A percentile compares a stretch with the other conserved stretches of the same genome.
phyloP scores from a whole-genome alignment of 2,329 filamentous ascomycete genomes.

The Hymenoscyphus fraxineus region DNA sequence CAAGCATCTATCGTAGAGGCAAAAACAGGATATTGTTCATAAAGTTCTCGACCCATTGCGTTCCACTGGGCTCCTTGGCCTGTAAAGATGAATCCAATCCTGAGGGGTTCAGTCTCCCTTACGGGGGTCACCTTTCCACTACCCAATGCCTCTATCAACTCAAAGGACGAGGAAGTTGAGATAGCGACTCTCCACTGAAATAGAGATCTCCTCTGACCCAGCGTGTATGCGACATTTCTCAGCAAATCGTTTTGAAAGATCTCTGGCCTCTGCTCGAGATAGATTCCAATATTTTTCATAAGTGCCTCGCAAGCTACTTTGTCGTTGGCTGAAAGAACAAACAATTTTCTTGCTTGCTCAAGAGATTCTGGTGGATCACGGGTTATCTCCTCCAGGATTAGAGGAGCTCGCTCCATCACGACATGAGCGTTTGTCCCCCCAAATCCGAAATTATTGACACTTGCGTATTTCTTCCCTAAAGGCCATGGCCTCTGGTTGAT shows the following conservation, averaged over 20 bases:
- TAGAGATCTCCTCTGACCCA: conserved; percentile 28
- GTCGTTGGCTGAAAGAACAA: conserved; percentile 29
- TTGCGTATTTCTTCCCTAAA: conserved; percentile 44
- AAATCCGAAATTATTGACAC: conserved; percentile 39
- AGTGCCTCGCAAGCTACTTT: conserved; percentile 26
- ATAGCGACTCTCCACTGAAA: conserved; percentile 31
- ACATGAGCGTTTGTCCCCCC: conserved; percentile 38
- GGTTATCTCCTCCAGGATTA: conserved; percentile 29
- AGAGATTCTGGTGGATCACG: conserved; percentile 17
- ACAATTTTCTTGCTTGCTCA: conserved; percentile 32
- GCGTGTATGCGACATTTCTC: conserved; percentile 32
- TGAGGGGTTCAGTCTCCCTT: conserved; percentile 22
- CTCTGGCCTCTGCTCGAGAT: conserved; percentile 31
- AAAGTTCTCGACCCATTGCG: conserved; percentile 29
- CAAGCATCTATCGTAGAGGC: conserved; percentile 27
- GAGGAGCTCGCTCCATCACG: conserved; percentile 35
- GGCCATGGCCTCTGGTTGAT: conserved; percentile 31
- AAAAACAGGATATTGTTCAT: conserved; percentile 25
- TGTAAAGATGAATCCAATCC: conserved; percentile 30
- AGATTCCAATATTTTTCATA: conserved; percentile 31
- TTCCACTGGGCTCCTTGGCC: conserved; percentile 32
- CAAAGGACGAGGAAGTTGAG: conserved; percentile 25
- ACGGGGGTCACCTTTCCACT: conserved; percentile 34
- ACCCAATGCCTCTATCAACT: conserved; percentile 28
- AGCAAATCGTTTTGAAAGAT: conserved; percentile 32